Evolutionary conservation across 768 basidiomycete species (phyloP), one percentile per base, ranked within the genome.

Genomic region (Lactarius tabidus): DNA sequence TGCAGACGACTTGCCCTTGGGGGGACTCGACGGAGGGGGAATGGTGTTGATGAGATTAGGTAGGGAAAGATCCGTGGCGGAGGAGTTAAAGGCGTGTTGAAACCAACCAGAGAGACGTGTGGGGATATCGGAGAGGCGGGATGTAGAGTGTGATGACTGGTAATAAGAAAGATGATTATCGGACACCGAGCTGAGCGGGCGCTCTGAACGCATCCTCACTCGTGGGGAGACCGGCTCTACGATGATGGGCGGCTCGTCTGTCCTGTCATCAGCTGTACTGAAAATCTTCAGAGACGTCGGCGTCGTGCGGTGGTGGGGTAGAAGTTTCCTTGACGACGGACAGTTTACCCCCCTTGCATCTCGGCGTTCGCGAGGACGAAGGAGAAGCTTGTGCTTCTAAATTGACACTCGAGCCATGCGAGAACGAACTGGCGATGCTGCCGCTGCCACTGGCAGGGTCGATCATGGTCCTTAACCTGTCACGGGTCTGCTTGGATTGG

Each of bases 21-120:
- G 80, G 1, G 78, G 78, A 41, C 65, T 68, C 6, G 75, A 74
- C 0, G 76, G 43, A 7, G 71, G 60, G 18, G 76, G 69, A 33
- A 71, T 76, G 51, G 82, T 82, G 3, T 80, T 76, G 67, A 91
- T 79, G 54, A 91, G 75, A 18, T 79, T 69, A n/a, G n/a, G n/a
- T n/a, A n/a, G n/a, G n/a, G n/a, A n/a, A n/a, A n/a, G n/a, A n/a
- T n/a, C n/a, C n/a, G n/a, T n/a, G n/a, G n/a, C n/a, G n/a, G n/a
- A 4, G 88, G 88, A n/a, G 0, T 81, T 83, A 76, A 93, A 90
- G 0, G 88, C 88, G 74, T 91, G 89, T 0, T 87, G 84, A 75
- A 92, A 82, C 90, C 91, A n/a, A n/a, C n/a, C n/a, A n/a, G n/a
- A n/a, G n/a, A n/a, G n/a, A n/a, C n/a, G n/a, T n/a, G n/a, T n/a